These are phyloP conservation scores for Pseudocohnilembus persalinus DNA, from an alignment of 169 alveolate genomes.

Conservation along the genomic window DNA sequence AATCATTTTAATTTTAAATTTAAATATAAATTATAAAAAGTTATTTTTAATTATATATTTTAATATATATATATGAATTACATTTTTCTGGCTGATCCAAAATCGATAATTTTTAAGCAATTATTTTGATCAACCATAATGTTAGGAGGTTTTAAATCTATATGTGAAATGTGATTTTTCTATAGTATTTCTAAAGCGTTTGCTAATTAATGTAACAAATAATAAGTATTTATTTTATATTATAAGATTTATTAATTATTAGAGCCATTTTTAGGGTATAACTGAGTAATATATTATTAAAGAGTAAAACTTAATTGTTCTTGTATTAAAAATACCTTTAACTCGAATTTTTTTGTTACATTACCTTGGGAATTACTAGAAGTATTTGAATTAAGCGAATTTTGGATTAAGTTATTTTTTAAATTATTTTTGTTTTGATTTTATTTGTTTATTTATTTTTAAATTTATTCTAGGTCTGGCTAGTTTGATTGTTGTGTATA, in stretches of 20 bases:
- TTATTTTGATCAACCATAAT: not conserved
- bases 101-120: not conserved
- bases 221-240: not conserved
- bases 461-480: not conserved
- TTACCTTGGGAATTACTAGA: not conserved
- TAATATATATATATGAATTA: too few relatives aligned
- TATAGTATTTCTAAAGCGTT: not conserved
- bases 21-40: not conserved
- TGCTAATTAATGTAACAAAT: not conserved
- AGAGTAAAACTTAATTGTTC: not conserved
- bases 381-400: too few relatives aligned
- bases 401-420: not conserved
- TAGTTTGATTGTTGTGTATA: not conserved
- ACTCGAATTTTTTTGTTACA: not conserved
- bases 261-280: not conserved
- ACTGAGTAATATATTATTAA: too few relatives aligned
- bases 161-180: not conserved
- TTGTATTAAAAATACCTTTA: not conserved
- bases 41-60: too few relatives aligned
- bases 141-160: not conserved
- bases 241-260: too few relatives aligned
- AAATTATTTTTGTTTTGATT: not conserved
- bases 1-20: too few relatives aligned
- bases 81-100: not conserved
- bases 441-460: not conserved